These are phyloP conservation scores for Elsinoe perseae DNA, from an alignment of 2,329 filamentous ascomycete species.

Conservation along the genomic window DNA sequence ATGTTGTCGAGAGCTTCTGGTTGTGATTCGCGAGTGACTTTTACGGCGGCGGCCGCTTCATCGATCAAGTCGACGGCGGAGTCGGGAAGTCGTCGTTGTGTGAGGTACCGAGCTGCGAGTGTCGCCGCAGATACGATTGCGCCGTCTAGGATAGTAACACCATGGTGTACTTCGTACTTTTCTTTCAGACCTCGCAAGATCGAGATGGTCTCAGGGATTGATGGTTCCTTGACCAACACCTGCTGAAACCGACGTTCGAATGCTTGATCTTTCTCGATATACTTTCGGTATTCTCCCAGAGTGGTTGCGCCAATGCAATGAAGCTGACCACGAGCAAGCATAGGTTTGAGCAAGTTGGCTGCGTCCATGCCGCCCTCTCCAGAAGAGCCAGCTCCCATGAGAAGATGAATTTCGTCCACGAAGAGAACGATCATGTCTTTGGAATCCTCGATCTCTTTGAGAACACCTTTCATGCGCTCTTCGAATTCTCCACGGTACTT, in stretches of 20 bases:
- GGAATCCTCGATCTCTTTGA: constrained; percentile 92
- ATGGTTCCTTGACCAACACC: constrained; percentile 90
- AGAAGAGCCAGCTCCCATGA: constrained; percentile 93
- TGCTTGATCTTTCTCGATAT: constrained; percentile 96
- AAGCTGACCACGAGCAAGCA: constrained; percentile 91
- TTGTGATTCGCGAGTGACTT: constrained; percentile 90
- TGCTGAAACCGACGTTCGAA: constrained; percentile 99
- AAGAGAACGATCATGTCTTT: constrained; percentile 97
- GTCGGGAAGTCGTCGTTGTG: constrained; percentile 80
- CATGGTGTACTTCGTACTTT: constrained; percentile 95
- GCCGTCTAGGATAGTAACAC: constrained; percentile 90
- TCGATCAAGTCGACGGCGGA: constrained; percentile 96
- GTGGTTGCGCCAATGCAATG: constrained; percentile 98
- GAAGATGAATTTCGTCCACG: constrained; percentile 95
- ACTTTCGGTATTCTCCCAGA: constrained; percentile 91
- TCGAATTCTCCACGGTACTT: constrained; percentile 99
- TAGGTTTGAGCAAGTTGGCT: constrained; percentile 93
- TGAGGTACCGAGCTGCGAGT: constrained; percentile 87
- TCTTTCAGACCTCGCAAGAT: constrained; percentile 98
- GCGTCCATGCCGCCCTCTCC: constrained; percentile 98
- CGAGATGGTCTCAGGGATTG: constrained; percentile 81
- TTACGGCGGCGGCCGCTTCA: constrained; percentile 91
- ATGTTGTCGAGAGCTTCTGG: constrained; percentile 93
- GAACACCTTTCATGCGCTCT: constrained; percentile 96
- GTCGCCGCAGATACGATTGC: constrained; percentile 89